Evolutionary conservation across 371 early-diverging fungal species (phyloP), one percentile per base, ranked within the genome.

Genomic region (Mortierella sp.): DNA sequence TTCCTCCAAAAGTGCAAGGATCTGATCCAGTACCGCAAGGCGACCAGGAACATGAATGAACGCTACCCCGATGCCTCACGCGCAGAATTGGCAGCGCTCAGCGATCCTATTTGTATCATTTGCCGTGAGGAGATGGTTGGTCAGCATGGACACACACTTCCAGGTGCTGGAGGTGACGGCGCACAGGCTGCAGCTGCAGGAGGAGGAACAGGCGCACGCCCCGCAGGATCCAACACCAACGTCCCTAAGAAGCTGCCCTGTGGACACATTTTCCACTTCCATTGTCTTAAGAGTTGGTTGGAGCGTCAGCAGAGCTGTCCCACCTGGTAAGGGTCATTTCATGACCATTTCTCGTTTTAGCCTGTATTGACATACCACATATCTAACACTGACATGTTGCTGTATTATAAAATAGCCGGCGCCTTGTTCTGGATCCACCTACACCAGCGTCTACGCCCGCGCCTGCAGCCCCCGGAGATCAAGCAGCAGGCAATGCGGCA

Each of bases 241-340:
- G 93, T 93, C 3, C 97, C 99, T 7, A 99, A 99, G 88, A 97
- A 96, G 73, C 91, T 99, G 27, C 96, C 96, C 11, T 99, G 99
- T 88, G 97, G 98, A 0, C 99, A 99, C 83, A 93, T 98, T 16
- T 99, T 99, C 88, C 99, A 99, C 89, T 95, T 98, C 75, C 95
- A 94, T 71, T 99, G 99, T 88, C 90, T 99, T 75, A 91, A 98
- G 72, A 97, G 96, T 87, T 99, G 99, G 99, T 92, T 99, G 48
- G 99, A 99, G 88, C 88, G 99, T 78, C 99, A 99, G 88, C 99
- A 98, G 82, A 96, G 95, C 72, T 99, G 99, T 83, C 99, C 99
- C 2, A 99, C 99, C 5, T 99, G 99, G 91, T 92, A 94, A 71
- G 91, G 0, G 74, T 90, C 24, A 76, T 74, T 21, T 5, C 16